Base-by-base conservation (phyloP, 306 rosid genomes). In the Cucumis melo region DNA sequence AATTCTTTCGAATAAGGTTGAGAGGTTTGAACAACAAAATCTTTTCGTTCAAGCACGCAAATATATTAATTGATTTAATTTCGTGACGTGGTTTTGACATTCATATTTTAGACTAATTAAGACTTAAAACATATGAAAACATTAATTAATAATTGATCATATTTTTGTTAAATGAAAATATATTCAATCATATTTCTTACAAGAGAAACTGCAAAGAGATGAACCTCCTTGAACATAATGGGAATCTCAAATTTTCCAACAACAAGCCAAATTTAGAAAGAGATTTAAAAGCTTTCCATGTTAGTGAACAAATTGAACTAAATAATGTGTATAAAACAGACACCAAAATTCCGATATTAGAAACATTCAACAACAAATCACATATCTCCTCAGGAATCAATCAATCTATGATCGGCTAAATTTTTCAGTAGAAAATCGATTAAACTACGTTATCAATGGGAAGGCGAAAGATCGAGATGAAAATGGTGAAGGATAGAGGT, bases 401-500 rank as follows among this genome's bases (percentile, higher is more conserved):
- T 8, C 59, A 27, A 27, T 71, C 76, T 4, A n/a, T 8, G 34
- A 13, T 70, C 58, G 34, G 7, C 48, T 57, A 27, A 50, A 27
- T 14, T 72, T 72, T 72, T 16, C 60, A 46, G 44, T 7, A 44
- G 61, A 5, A 32, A 79, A 8, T 64, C 60, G 0, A 41, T 13
- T 24, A 16, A 10, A 21, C 10, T 13, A 20, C 19, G 11, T 10
- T 29, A 34, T 27, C 23, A 8, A 77, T 70, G 84, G 81, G 88
- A 3, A 83, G 80, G 27, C 17, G 83, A 61, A 88, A 83, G 50
- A 87, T 82, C 10, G 92, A 81, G 75, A 87, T 87, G 60, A 87
- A 85, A 57, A 80, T 60, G 78, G 82, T 84, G 62, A 72, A 78
- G 41, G 83, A 82, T 32, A 74, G 0, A 60, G 81, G 76, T 73